A percentile compares a stretch with the other conserved stretches of the same genome.
Evolutionary conservation across 2,329 filamentous ascomycete species (phyloP).

Genomic region (Fusarium oligoseptatum): DNA sequence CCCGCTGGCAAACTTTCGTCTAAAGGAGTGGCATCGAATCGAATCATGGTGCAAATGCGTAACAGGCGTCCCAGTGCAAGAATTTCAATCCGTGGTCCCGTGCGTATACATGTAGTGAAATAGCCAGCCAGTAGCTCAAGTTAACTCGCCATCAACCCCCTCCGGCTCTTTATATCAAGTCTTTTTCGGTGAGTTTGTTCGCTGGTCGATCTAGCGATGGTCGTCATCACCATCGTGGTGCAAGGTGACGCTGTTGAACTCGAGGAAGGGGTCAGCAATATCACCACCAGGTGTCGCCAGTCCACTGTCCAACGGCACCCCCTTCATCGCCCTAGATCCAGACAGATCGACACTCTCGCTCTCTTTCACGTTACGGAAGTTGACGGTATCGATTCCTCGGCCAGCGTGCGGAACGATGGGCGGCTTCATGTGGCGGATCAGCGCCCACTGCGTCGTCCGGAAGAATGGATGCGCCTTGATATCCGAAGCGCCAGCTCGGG

Average conservation of each 20-base stretch:
- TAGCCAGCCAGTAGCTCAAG: conserved; percentile 28
- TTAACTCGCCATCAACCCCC: conserved; percentile 20
- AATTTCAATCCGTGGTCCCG: conserved; percentile 42
- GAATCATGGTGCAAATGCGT: conserved; percentile 42
- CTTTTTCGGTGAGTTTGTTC: conserved; percentile 4
- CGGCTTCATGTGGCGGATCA: conserved; percentile 97
- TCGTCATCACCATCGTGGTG: conserved; percentile 94
- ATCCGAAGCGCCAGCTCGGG: conserved; percentile 94
- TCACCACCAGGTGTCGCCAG: conserved; percentile 88
- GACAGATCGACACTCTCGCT: conserved; percentile 92
- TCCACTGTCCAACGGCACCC: conserved; percentile 88
- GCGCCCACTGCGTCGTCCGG: conserved; percentile 93
- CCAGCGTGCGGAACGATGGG: conserved; percentile 95
- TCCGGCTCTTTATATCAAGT: conserved; percentile 8
- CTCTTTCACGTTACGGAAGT: conserved; percentile 98
- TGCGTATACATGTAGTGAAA: conserved; percentile 41
- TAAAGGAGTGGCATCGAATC: conserved; percentile 44
- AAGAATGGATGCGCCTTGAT: conserved; percentile 98
- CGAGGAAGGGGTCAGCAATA: conserved; percentile 90
- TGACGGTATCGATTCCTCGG: conserved; percentile 91
- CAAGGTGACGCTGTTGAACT: conserved; percentile 98
- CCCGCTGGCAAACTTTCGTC: conserved; percentile 22
- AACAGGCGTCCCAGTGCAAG: conserved; percentile 38
- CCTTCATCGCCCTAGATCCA: conserved; percentile 70
- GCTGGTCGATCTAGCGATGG: conserved; percentile 42